Conservation (phyloP, 208 protist genomes). For the Trypanosomatidae sp. region DNA sequence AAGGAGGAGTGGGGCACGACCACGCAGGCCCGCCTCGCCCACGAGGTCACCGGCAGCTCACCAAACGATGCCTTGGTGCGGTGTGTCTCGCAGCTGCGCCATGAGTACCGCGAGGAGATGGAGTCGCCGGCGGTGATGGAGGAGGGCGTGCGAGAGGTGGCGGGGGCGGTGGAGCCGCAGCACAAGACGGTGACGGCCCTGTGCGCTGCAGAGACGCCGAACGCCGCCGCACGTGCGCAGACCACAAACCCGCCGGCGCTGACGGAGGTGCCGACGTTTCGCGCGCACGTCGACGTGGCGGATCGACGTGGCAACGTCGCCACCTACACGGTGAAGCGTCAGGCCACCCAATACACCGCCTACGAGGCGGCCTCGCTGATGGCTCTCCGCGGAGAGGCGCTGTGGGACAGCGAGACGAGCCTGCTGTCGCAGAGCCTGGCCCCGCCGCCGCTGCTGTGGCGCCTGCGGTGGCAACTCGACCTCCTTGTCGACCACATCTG, state of each 20-base stretch:
- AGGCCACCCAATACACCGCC: conserved; percentile 50
- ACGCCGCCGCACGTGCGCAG: not conserved
- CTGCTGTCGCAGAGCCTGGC: conserved; percentile 26
- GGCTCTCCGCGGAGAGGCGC: conserved; percentile 39
- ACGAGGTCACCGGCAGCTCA: conserved; percentile 41
- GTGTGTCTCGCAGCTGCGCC: conserved; percentile 57
- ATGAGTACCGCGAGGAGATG: conserved; percentile 46
- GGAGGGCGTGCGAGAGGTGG: conserved; percentile 68
- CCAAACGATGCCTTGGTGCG: conserved; percentile 61
- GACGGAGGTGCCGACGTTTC: no score
- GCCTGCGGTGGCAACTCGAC: conserved; percentile 85
- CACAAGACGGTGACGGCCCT: conserved; percentile 25
- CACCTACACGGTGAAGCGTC: no score
- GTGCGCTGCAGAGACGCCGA: not conserved
- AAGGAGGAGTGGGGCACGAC: conserved; percentile 80
- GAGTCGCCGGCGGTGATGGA: conserved; percentile 52
- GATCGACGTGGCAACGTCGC: no score
- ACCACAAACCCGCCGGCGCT: not conserved
- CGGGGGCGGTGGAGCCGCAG: conserved; percentile 33
- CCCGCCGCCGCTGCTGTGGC: conserved; percentile 54
- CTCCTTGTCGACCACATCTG: conserved; percentile 56
- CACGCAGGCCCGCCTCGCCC: conserved; percentile 42
- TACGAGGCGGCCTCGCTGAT: conserved; percentile 49
- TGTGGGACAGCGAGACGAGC: conserved; percentile 27
- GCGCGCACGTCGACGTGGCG: no score